Conservation (phyloP, 148 eudicot genomes). For the Rhododendron molle region DNA sequence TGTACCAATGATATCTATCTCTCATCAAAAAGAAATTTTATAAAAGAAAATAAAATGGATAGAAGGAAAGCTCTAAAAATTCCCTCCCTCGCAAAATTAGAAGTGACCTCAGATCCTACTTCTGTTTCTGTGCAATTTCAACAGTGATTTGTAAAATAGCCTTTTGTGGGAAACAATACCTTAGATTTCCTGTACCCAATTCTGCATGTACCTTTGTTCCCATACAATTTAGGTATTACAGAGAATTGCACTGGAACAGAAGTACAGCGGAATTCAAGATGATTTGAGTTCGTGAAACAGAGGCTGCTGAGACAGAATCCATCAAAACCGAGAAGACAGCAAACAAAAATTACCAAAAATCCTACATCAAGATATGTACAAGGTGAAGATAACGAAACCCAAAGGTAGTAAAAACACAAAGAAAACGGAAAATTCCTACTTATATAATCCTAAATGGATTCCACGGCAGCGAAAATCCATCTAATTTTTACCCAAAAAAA, state of each 20-base stretch:
- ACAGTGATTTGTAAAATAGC: too few relatives aligned
- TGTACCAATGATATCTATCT: background rate
- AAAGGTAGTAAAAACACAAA: background rate
- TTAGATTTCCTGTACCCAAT: too few relatives aligned
- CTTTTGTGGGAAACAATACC: too few relatives aligned
- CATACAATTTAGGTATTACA: too few relatives aligned
- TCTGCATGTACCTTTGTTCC: too few relatives aligned
- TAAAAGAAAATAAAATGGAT: background rate
- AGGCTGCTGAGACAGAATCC: background rate
- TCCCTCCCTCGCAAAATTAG: background rate
- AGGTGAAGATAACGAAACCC: background rate
- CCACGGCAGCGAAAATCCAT: background rate
- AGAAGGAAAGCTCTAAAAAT: background rate
- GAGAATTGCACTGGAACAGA: too few relatives aligned
- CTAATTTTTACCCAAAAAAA: too few relatives aligned
- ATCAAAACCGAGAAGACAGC: slow-evolving; percentile 1
- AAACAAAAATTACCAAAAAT: background rate
- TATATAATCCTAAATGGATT: background rate
- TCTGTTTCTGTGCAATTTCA: too few relatives aligned
- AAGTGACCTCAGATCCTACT: background rate
- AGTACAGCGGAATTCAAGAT: background rate
- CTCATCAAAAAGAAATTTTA: background rate
- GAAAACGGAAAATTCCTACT: background rate
- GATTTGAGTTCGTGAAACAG: background rate
- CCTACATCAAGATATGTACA: slow-evolving; percentile 3